Conservation (phyloP, 331 rosid species). For the Dryas integrifolia region DNA sequence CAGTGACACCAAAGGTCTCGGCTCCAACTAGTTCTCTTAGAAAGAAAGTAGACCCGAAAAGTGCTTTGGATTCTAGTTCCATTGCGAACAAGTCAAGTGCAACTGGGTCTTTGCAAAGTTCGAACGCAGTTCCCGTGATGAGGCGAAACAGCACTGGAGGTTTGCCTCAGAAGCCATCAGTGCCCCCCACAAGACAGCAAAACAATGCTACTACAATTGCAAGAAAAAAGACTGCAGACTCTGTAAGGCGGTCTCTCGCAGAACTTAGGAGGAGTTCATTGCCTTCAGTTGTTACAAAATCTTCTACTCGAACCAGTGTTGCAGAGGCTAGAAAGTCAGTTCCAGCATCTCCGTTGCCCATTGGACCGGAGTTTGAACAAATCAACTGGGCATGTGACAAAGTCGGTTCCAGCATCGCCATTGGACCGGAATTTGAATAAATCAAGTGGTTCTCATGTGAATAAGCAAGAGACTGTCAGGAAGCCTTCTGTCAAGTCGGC, state of each 20-base stretch:
- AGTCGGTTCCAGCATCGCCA: constrained; percentile 37
- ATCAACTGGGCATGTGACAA: constrained; percentile 24
- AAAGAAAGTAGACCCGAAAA: constrained; percentile 49
- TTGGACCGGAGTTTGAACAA: constrained; percentile 22
- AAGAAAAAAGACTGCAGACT: constrained; percentile 38
- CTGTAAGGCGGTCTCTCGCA: constrained; percentile 64
- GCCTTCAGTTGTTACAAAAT: constrained; percentile 44
- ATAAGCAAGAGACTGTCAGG: constrained; percentile 39
- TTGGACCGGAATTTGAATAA: constrained; percentile 39
- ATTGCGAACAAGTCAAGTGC: constrained; percentile 41
- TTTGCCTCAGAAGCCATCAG: constrained; percentile 49
- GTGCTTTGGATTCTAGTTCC: constrained; percentile 34
- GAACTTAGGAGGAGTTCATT: constrained; percentile 67
- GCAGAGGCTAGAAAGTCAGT: constrained; percentile 45
- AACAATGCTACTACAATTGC: constrained; percentile 28
- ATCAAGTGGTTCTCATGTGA: constrained; percentile 36
- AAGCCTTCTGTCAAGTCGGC: constrained; percentile 53
- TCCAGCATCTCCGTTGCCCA: constrained; percentile 20
- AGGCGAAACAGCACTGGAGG: constrained; percentile 81
- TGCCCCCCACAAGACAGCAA: constrained; percentile 37
- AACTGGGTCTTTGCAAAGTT: constrained; percentile 42
- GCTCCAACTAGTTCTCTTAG: constrained; percentile 31
- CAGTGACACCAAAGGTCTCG: constrained; percentile 32
- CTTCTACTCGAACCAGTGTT: constrained; percentile 32
- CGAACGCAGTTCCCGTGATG: constrained; percentile 41